phyloP scores from a whole-genome alignment of 176 grass and related monocot species.

The Panicum miliaceum region DNA sequence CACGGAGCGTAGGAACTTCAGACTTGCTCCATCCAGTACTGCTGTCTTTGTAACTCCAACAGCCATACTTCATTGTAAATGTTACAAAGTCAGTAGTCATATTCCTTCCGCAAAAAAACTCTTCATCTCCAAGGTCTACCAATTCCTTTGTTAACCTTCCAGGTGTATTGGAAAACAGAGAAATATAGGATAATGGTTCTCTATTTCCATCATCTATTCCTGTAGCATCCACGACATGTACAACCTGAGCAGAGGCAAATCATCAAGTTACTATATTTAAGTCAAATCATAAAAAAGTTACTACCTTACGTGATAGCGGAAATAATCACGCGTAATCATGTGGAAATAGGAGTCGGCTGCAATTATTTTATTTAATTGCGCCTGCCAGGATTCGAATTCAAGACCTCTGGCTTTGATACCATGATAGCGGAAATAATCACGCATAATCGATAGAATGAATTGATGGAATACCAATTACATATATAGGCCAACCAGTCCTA shows the following conservation, averaged over 20 bases:
- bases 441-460: no score
- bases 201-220: constrained; percentile 50
- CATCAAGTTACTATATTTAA: constrained; percentile 12
- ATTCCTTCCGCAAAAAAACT: constrained; percentile 80
- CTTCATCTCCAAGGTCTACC: constrained; percentile 63
- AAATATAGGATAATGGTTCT: constrained; percentile 79
- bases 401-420: no score
- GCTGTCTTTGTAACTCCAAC: constrained; percentile 68
- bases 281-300: not conserved
- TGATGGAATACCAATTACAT: no score
- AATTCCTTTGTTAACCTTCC: constrained; percentile 84
- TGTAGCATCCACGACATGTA: constrained; percentile 90
- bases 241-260: constrained; percentile 67
- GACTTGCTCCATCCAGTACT: constrained; percentile 75
- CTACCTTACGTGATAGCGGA: constrained; percentile 4
- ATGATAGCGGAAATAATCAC: no score
- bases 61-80: constrained; percentile 90
- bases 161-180: constrained; percentile 84
- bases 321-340: no score
- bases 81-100: constrained; percentile 75
- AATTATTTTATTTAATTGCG: no score
- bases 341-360: no score
- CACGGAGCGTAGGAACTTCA: constrained; percentile 66
- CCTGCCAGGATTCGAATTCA: no score
- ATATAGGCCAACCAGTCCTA: no score